A percentile compares a stretch with the other conserved stretches of the same genome.
phyloP scores from a whole-genome alignment of 768 basidiomycete species.

The Phaffia australis region DNA sequence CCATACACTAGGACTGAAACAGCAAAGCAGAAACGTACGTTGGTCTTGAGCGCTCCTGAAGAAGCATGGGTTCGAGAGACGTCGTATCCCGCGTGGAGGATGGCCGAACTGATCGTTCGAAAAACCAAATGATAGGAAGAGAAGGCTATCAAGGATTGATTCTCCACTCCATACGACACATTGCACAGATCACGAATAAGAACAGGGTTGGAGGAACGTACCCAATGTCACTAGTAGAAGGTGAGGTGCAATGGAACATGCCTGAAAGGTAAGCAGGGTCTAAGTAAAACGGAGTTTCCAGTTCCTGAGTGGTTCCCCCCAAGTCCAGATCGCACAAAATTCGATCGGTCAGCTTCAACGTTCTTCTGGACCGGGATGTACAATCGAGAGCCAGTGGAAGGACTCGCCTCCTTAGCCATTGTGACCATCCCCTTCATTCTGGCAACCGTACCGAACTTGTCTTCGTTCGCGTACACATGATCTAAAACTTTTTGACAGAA shows the following conservation, averaged over 20 bases:
- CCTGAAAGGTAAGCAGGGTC: constrained; percentile 69
- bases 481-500: constrained; percentile 67
- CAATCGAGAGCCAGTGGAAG: not conserved
- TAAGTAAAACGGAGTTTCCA: constrained; percentile 70
- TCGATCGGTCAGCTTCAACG: constrained; percentile 2
- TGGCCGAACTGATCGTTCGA: constrained; percentile 56
- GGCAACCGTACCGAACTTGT: constrained; percentile 61
- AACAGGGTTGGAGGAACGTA: constrained; percentile 40
- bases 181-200: not conserved
- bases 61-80: constrained; percentile 85
- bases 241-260: constrained; percentile 68
- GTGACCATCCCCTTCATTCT: constrained; percentile 95
- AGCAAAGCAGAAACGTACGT: constrained; percentile 37
- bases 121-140: not conserved
- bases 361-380: not conserved
- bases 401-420: constrained; percentile 70
- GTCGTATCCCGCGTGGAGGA: constrained; percentile 71
- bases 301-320: constrained; percentile 47
- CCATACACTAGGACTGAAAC: not conserved
- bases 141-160: constrained; percentile 14
- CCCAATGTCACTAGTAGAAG: constrained; percentile 64
- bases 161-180: not conserved
- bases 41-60: constrained; percentile 82
- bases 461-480: constrained; percentile 54
- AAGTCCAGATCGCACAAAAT: constrained; percentile 1